phyloP scores from a whole-genome alignment of 1,284 basidiomycete genomes.

The Xanthoconium separans region DNA sequence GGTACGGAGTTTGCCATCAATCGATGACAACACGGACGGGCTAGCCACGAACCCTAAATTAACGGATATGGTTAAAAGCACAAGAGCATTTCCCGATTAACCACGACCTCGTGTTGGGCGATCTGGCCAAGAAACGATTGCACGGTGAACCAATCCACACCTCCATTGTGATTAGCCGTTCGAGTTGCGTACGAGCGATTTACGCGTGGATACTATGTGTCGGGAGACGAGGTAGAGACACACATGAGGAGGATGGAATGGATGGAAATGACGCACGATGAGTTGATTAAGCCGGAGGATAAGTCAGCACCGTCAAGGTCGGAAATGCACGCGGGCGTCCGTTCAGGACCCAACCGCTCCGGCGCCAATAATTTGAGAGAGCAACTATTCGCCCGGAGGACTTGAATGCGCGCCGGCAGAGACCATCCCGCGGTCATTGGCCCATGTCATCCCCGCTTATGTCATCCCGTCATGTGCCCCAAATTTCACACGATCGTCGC shows the following conservation, averaged over 20 bases:
- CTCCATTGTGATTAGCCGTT: conserved; percentile 18
- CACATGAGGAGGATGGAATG: conserved; percentile 5
- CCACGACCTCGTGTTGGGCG: conserved; percentile 20
- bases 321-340: conserved; percentile 20
- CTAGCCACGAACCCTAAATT: conserved; percentile 31
- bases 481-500: conserved; percentile 23
- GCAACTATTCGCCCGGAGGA: conserved; percentile 1
- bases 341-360: conserved; percentile 10
- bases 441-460: conserved; percentile 11
- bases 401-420: not conserved
- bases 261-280: conserved; percentile 8
- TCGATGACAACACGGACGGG: conserved; percentile 16
- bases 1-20: conserved; percentile 26
- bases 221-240: conserved; percentile 6
- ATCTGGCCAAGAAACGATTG: conserved; percentile 22
- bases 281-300: not conserved
- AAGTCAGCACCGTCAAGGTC: conserved; percentile 23
- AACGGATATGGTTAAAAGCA: conserved; percentile 32
- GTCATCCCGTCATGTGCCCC: conserved; percentile 25
- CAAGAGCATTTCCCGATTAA: conserved; percentile 28
- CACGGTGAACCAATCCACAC: conserved; percentile 10
- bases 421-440: conserved; percentile 11
- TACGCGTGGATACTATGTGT: conserved; percentile 12
- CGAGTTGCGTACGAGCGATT: conserved; percentile 19
- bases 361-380: conserved; percentile 2